A percentile compares a stretch with the other conserved stretches of the same genome.
These are phyloP conservation scores for Hypericum androsaemum DNA, from an alignment of 345 rosid genomes.

Conservation along the genomic window DNA sequence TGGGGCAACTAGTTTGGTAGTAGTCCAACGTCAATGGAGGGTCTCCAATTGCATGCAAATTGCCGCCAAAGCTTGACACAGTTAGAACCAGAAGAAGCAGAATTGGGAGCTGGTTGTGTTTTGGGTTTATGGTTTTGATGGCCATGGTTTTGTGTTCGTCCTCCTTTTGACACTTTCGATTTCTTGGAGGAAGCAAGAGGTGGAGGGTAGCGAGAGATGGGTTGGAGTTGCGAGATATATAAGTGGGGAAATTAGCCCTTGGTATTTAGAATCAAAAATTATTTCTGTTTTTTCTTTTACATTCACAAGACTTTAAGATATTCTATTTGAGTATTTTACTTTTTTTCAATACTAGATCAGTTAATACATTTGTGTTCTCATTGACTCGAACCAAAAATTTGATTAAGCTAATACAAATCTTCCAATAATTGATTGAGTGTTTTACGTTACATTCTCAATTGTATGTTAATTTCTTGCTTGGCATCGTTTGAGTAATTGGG, in stretches of 20 bases:
- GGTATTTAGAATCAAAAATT: no score
- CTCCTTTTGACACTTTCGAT: background rate
- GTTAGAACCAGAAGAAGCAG: slow-evolving; percentile 20
- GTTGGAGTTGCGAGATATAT: slow-evolving; percentile 24
- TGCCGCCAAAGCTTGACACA: slow-evolving; percentile 12
- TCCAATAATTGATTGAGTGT: no score
- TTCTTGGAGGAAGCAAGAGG: slow-evolving; percentile 1
- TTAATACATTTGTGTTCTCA: no score
- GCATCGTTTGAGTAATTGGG: slow-evolving; percentile 16
- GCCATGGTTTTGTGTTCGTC: slow-evolving; percentile 8
- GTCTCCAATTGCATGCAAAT: slow-evolving; percentile 21
- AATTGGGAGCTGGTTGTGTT: background rate
- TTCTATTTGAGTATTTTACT: no score
- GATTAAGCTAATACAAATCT: no score
- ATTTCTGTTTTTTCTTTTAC: no score
- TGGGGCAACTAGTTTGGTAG: slow-evolving; percentile 61
- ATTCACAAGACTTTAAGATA: no score
- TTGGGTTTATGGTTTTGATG: no score
- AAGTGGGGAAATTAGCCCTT: slow-evolving; percentile 12
- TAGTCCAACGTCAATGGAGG: slow-evolving; percentile 56
- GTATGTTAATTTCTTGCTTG: no score
- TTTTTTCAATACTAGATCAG: no score
- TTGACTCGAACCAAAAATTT: no score
- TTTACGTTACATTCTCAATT: no score
- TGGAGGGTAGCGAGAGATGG: slow-evolving; percentile 21